These are phyloP conservation scores for Saccharomyces kudriavzevii DNA, from an alignment of 805 yeast genomes.

Conservation along the genomic window DNA sequence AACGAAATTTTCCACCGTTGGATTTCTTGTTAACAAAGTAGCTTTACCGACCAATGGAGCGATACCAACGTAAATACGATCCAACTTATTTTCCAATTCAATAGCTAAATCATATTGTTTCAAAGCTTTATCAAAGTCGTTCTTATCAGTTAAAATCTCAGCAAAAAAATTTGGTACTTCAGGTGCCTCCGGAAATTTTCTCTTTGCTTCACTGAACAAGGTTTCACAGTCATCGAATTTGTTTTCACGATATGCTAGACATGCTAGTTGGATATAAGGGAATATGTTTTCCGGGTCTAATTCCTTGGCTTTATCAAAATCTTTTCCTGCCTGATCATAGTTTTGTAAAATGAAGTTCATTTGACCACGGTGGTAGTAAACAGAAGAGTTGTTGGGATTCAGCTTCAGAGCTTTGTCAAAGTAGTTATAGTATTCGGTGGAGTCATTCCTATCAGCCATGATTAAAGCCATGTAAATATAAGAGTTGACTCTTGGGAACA, in stretches of 20 bases:
- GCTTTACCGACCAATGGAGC: constrained; percentile 88
- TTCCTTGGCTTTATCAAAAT: constrained; percentile 70
- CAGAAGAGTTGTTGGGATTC: constrained; percentile 68
- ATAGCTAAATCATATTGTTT: constrained; percentile 82
- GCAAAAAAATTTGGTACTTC: constrained; percentile 94
- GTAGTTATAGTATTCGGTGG: constrained; percentile 58
- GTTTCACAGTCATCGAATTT: constrained; percentile 49
- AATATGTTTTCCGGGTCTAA: constrained; percentile 69
- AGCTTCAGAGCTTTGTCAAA: constrained; percentile 64
- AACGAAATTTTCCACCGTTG: constrained; percentile 36
- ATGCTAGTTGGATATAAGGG: constrained; percentile 87
- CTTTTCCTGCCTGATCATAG: constrained; percentile 58
- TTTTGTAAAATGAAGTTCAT: constrained; percentile 74
- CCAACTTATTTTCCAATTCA: constrained; percentile 65
- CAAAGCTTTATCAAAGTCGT: constrained; percentile 62
- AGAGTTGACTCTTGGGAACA: constrained; percentile 72
- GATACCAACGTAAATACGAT: constrained; percentile 72
- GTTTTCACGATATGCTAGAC: constrained; percentile 73
- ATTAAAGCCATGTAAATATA: constrained; percentile 76
- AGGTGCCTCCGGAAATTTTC: constrained; percentile 75
- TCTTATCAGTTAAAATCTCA: constrained; percentile 79
- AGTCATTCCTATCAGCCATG: constrained; percentile 71
- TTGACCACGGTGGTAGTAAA: constrained; percentile 93
- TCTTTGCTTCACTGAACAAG: constrained; percentile 59
- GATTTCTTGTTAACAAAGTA: constrained; percentile 52